A percentile compares a stretch with the other conserved stretches of the same genome.
These are phyloP conservation scores for Talaromyces sp. DNA, from an alignment of 2,329 filamentous ascomycete genomes.

Conservation along the genomic window DNA sequence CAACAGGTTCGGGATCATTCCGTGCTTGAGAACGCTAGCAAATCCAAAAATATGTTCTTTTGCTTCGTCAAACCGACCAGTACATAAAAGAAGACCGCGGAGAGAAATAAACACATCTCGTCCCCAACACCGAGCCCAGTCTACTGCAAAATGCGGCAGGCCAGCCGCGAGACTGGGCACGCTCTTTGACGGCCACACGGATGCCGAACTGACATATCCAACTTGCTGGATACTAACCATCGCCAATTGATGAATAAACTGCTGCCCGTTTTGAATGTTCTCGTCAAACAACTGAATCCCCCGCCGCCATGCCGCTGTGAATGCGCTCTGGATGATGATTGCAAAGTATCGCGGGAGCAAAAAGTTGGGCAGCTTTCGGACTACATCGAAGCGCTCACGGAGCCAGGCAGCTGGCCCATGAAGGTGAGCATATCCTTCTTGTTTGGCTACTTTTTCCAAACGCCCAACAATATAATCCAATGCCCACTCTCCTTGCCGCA, in stretches of 20 bases:
- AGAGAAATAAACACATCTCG: slow-evolving; percentile 96
- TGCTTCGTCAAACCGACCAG: slow-evolving; percentile 80
- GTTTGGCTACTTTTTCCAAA: slow-evolving; percentile 66
- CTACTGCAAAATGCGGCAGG: slow-evolving; percentile 85
- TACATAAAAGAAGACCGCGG: slow-evolving; percentile 85
- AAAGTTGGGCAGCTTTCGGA: slow-evolving; percentile 81
- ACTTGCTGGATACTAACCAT: slow-evolving; percentile 92
- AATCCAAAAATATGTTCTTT: slow-evolving; percentile 94
- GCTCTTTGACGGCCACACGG: slow-evolving; percentile 77
- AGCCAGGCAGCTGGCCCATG: slow-evolving; percentile 70
- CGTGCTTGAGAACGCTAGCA: slow-evolving; percentile 93
- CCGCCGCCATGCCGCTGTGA: slow-evolving; percentile 75
- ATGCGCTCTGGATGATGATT: slow-evolving; percentile 79
- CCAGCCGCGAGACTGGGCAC: slow-evolving; percentile 89
- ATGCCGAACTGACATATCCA: slow-evolving; percentile 83
- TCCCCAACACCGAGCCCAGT: slow-evolving; percentile 97
- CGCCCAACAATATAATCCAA: slow-evolving; percentile 81
- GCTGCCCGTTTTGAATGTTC: slow-evolving; percentile 74
- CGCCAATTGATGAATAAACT: slow-evolving; percentile 81
- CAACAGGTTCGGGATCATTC: slow-evolving; percentile 94
- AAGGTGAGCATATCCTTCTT: slow-evolving; percentile 59
- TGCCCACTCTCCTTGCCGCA: slow-evolving; percentile 87
- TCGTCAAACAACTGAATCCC: slow-evolving; percentile 73
- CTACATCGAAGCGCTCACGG: slow-evolving; percentile 76
- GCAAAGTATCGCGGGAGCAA: slow-evolving; percentile 90